A percentile compares a stretch with the other conserved stretches of the same genome.
phyloP scores from a whole-genome alignment of 2,329 filamentous ascomycete genomes.

The Chrysoporthe cubensis region DNA sequence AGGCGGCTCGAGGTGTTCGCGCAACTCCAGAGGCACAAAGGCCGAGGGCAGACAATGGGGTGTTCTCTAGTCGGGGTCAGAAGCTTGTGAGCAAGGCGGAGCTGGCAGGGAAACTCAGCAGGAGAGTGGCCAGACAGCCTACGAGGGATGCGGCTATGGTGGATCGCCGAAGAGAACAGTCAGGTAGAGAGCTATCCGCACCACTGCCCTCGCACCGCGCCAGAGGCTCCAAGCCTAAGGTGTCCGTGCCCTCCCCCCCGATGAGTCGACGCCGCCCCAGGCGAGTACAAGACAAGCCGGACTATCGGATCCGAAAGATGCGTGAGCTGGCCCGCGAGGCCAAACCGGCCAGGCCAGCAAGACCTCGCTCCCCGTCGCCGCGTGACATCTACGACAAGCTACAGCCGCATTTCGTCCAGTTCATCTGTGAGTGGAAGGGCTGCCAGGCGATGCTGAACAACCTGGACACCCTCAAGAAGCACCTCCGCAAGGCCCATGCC shows the following conservation, averaged over 20 bases:
- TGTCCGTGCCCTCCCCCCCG: not conserved
- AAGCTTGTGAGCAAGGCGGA: not conserved
- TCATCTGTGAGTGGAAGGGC: constrained; percentile 14
- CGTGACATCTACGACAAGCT: constrained; percentile 12
- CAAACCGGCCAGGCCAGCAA: not conserved
- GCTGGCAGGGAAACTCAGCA: not conserved
- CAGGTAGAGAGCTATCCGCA: not conserved
- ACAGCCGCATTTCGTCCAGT: constrained; percentile 7
- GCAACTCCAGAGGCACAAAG: not conserved
- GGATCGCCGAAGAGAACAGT: not conserved
- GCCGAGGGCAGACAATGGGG: not conserved
- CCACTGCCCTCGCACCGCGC: not conserved
- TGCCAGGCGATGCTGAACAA: constrained; percentile 20
- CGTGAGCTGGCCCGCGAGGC: not conserved
- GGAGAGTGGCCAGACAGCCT: not conserved
- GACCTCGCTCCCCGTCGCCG: not conserved
- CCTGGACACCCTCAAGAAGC: constrained; percentile 11
- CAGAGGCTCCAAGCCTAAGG: not conserved
- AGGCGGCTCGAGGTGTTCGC: not conserved
- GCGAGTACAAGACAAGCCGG: not conserved
- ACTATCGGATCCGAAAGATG: constrained; percentile 5
- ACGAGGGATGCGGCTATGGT: not conserved
- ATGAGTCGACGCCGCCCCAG: not conserved
- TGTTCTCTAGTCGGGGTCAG: not conserved
- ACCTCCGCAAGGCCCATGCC: constrained; percentile 14